Evolutionary conservation across 1,139 yeast species (phyloP).

Genomic region (Blastobotrys illinoisensis): DNA sequence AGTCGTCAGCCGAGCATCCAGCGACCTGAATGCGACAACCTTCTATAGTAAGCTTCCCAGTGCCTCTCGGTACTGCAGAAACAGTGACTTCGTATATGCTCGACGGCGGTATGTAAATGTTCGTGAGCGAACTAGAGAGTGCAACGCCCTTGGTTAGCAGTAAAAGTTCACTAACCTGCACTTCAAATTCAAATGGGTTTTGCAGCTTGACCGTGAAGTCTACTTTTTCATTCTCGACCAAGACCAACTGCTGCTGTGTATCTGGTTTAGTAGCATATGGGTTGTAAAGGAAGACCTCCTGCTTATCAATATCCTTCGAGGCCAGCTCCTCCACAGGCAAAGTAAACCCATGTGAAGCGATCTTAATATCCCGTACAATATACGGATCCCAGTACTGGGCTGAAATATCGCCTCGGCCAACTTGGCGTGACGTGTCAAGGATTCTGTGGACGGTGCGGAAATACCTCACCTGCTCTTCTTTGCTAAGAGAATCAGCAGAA

Average conservation of each 20-base stretch:
- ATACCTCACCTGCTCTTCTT: slow-evolving; percentile 43
- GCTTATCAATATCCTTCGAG: slow-evolving; percentile 4
- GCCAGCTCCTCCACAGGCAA: slow-evolving; percentile 7
- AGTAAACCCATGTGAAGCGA: slow-evolving; percentile 26
- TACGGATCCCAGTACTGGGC: slow-evolving; percentile 67
- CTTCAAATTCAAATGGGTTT: slow-evolving; percentile 76
- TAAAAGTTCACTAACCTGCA: slow-evolving; percentile 52
- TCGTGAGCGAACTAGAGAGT: slow-evolving; percentile 21
- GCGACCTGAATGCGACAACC: slow-evolving; percentile 45
- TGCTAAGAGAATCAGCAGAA: slow-evolving; percentile 45
- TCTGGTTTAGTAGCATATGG: slow-evolving; percentile 31
- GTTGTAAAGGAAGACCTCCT: slow-evolving; percentile 35
- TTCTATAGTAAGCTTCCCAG: slow-evolving; percentile 40
- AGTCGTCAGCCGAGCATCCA: slow-evolving; percentile 39
- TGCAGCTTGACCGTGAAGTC: slow-evolving; percentile 51
- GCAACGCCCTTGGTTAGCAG: slow-evolving; percentile 24
- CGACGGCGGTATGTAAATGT: slow-evolving; percentile 38
- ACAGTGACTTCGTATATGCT: slow-evolving; percentile 39
- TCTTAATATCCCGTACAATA: slow-evolving; percentile 47
- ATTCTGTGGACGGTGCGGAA: slow-evolving; percentile 29
- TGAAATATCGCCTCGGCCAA: slow-evolving; percentile 28
- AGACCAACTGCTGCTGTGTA: slow-evolving; percentile 1
- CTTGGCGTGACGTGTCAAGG: slow-evolving; percentile 26
- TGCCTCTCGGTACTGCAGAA: slow-evolving; percentile 40
- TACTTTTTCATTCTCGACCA: slow-evolving; percentile 27